Evolutionary conservation across 257 asterid species (phyloP).

Genomic region (Solanum microdontum): DNA sequence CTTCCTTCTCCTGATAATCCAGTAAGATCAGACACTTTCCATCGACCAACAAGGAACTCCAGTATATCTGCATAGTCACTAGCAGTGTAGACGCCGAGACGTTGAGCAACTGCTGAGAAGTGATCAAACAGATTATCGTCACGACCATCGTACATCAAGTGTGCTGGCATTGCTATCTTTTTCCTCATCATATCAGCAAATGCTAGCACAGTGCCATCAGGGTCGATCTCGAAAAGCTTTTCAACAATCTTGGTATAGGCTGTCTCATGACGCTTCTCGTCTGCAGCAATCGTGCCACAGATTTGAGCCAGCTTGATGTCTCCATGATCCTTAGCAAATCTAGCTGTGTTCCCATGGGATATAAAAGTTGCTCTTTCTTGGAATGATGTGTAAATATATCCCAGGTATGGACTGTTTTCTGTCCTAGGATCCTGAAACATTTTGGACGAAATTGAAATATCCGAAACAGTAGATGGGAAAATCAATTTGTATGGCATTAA

Average conservation of each 20-base stretch:
- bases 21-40: conserved; percentile 49
- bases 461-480: neutral
- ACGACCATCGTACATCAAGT: conserved; percentile 72
- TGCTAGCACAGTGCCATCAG: conserved; percentile 57
- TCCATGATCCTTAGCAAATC: conserved; percentile 63
- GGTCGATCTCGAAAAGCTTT: conserved; percentile 69
- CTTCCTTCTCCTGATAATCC: conserved; percentile 56
- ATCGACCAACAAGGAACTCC: conserved; percentile 54
- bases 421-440: conserved; percentile 57
- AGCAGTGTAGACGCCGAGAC: conserved; percentile 63
- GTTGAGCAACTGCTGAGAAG: conserved; percentile 67
- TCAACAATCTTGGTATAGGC: conserved; percentile 77
- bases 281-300: conserved; percentile 68
- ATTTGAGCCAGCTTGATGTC: conserved; percentile 67
- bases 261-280: conserved; percentile 78
- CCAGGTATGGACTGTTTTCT: conserved; percentile 73
- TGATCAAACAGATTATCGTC: conserved; percentile 55
- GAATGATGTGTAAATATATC: conserved; percentile 75
- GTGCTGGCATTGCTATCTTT: conserved; percentile 80
- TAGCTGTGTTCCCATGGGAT: conserved; percentile 75
- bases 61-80: conserved; percentile 67
- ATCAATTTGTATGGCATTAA: neutral
- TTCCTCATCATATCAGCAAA: conserved; percentile 83
- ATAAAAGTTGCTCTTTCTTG: conserved; percentile 82
- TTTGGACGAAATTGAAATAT: neutral